Percentiles rank a stretch among this genome's conserved stretches.
phyloP scores from a whole-genome alignment of 2,329 filamentous ascomycete species.

The Trichoderma sp. region DNA sequence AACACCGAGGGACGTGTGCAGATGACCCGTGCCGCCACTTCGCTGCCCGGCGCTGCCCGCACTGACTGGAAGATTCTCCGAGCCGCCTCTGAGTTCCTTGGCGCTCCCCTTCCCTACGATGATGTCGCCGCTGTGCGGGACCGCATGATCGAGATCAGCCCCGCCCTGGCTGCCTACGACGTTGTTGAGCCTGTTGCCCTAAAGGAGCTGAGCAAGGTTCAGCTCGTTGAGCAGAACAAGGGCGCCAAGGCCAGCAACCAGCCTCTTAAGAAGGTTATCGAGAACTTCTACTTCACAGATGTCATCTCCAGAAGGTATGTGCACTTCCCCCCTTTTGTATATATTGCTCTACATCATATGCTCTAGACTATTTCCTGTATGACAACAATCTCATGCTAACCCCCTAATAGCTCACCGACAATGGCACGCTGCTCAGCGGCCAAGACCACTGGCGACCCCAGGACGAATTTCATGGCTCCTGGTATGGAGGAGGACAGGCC shows the following conservation, averaged over 20 bases:
- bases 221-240: constrained; percentile 96
- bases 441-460: constrained; percentile 76
- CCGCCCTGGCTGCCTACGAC: constrained; percentile 85
- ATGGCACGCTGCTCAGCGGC: constrained; percentile 97
- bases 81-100: constrained; percentile 86
- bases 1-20: constrained; percentile 98
- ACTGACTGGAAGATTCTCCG: constrained; percentile 99
- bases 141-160: constrained; percentile 93
- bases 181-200: constrained; percentile 79
- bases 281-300: constrained; percentile 99
- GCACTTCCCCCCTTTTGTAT: neutral
- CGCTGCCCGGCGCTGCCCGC: constrained; percentile 81
- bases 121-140: constrained; percentile 86
- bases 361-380: neutral
- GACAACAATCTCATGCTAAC: constrained; percentile 24
- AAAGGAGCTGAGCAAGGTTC: constrained; percentile 78
- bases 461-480: constrained; percentile 76
- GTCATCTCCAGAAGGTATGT: constrained; percentile 90
- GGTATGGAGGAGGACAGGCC: constrained; percentile 63
- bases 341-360: neutral
- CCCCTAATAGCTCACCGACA: constrained; percentile 74
- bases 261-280: constrained; percentile 79
- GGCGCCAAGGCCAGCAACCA: constrained; percentile 68
- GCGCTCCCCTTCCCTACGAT: constrained; percentile 83
- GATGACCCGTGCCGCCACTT: constrained; percentile 85